Base-by-base conservation (phyloP, 2,329 filamentous ascomycete genomes). In the Fusarium ambrosium region DNA sequence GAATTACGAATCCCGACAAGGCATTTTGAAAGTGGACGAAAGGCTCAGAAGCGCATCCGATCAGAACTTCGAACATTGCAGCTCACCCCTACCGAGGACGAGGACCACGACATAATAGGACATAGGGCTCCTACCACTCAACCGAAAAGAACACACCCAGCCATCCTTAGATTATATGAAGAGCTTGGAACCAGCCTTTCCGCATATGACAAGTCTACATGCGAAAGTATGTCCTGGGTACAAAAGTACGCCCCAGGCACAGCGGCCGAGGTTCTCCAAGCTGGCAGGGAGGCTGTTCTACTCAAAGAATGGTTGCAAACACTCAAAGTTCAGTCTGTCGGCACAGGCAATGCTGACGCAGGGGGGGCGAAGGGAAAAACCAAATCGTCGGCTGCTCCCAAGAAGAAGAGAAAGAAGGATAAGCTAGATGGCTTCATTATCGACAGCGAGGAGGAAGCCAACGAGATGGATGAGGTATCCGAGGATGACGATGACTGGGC, bases 371-470 rank as follows among this genome's bases (percentile, higher is more conserved):
- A 79, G 53, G 70, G 56, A 22, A 83, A 80, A 60, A n/a, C 66
- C 10, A 81, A 81, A 68, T 16, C 74, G 8, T 80, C 81, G 11
- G 72, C 70, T 20, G 72, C 74, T 3, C 73, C 81, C 2, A 89
- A 87, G 73, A 94, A 92, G 80, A 93, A 91, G 81, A 89, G 90
- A 70, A 93, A 92, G 79, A 91, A 91, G 80, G 92, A 93, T 73
- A 94, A 94, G 72, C 84, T 97, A 2, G 93, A 97, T 74, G 93
- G 89, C 2, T 98, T 98, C 75, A 87, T 98, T 58, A 89, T 97
- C 18, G 91, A 92, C 18, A 94, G 92, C 76, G 94, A 93, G 59
- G 93, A 97, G 69, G 94, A 97, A 76, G 85, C 87, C 18, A 86
- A 91, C 71, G 90, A 92, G 69, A 86, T 96, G 87, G 89, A 92